Evolutionary conservation across 495 filamentous ascomycete species (phyloP).

Genomic region (Aspergillus indologenus): DNA sequence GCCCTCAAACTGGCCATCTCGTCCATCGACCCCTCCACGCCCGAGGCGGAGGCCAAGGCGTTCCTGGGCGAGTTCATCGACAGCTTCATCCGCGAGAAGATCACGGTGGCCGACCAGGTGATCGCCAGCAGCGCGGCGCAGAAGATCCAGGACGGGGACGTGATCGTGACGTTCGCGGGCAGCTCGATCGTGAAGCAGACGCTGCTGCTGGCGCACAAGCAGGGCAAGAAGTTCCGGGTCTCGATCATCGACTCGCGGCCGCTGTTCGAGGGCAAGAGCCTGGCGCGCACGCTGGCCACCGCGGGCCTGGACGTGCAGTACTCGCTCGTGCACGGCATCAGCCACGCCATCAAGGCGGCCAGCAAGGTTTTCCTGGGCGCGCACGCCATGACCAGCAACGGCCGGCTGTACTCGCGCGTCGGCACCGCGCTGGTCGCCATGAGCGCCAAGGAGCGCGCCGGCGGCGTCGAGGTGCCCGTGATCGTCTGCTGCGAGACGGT

Average conservation of each 20-base stretch:
- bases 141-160: conserved; percentile 74
- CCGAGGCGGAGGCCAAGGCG: conserved; percentile 74
- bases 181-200: conserved; percentile 81
- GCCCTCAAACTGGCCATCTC: conserved; percentile 88
- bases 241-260: conserved; percentile 81
- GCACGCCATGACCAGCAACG: conserved; percentile 88
- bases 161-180: conserved; percentile 86
- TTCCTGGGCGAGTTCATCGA: conserved; percentile 78
- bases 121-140: conserved; percentile 72
- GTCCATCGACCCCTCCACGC: conserved; percentile 75
- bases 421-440: conserved; percentile 90
- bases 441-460: conserved; percentile 66
- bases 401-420: conserved; percentile 78
- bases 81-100: conserved; percentile 82
- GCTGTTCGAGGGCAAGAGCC: conserved; percentile 72
- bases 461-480: conserved; percentile 64
- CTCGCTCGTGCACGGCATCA: conserved; percentile 70
- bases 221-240: conserved; percentile 73
- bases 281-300: conserved; percentile 64
- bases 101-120: conserved; percentile 79
- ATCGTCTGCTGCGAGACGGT: conserved; percentile 91
- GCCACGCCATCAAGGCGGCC: conserved; percentile 66
- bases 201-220: conserved; percentile 64
- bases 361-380: conserved; percentile 84
- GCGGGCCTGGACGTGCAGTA: conserved; percentile 77